phyloP scores from a whole-genome alignment of 257 asterid species.

The Nicotiana paniculata region DNA sequence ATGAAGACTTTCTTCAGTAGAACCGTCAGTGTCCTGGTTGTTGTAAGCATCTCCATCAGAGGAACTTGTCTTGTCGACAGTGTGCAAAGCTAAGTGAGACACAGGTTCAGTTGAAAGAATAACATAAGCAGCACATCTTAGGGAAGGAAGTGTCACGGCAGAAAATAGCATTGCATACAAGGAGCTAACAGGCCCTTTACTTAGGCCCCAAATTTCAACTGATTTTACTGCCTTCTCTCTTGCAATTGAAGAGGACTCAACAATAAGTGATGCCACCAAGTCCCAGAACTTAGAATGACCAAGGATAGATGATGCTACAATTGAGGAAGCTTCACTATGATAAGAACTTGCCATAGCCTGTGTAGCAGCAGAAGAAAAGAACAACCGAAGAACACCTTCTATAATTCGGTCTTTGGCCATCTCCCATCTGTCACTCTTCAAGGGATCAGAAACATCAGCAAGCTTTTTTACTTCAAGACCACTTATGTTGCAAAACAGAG shows the following conservation, averaged over 20 bases:
- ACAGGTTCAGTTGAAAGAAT: slow-evolving; percentile 75
- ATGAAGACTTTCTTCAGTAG: slow-evolving; percentile 50
- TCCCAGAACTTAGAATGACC: slow-evolving; percentile 75
- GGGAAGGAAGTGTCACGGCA: slow-evolving; percentile 57
- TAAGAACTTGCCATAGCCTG: slow-evolving; percentile 61
- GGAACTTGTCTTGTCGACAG: slow-evolving; percentile 20
- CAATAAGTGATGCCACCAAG: slow-evolving; percentile 64
- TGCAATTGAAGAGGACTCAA: slow-evolving; percentile 70
- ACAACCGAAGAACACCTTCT: slow-evolving; percentile 85
- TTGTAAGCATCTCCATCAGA: slow-evolving; percentile 33
- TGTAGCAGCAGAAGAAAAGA: slow-evolving; percentile 70
- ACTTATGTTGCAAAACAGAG: slow-evolving; percentile 39
- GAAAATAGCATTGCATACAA: slow-evolving; percentile 80
- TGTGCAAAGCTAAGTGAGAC: slow-evolving; percentile 44
- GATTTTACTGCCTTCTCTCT: slow-evolving; percentile 90
- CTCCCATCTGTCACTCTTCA: slow-evolving; percentile 70
- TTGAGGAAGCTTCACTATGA: slow-evolving; percentile 49
- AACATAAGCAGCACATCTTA: slow-evolving; percentile 80
- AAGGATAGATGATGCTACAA: slow-evolving; percentile 66
- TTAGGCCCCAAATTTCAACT: slow-evolving; percentile 87
- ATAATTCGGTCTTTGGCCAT: slow-evolving; percentile 59
- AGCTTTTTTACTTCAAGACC: slow-evolving; percentile 36
- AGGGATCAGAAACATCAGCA: slow-evolving; percentile 30
- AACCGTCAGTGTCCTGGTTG: slow-evolving; percentile 33
- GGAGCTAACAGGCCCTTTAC: slow-evolving; percentile 79